Evolutionary conservation across 2,329 filamentous ascomycete genomes (phyloP).

Genomic region (Thielaviopsis ethacetica): DNA sequence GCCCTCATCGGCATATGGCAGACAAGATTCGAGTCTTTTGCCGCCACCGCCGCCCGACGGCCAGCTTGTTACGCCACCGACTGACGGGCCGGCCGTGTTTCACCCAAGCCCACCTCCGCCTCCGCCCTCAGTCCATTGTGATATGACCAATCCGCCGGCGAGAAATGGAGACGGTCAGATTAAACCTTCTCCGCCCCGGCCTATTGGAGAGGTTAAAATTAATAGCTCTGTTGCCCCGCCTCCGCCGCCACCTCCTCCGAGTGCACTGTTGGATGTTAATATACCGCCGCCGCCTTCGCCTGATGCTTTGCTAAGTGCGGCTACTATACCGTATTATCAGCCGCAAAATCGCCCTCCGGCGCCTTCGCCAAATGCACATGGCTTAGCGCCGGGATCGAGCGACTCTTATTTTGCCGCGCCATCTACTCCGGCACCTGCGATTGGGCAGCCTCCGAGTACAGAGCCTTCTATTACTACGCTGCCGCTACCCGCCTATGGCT

Average conservation of each 20-base stretch:
- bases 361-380: not conserved
- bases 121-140: not conserved
- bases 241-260: not conserved
- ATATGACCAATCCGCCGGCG: not conserved
- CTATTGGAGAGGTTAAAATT: not conserved
- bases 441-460: not conserved
- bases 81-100: not conserved
- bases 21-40: not conserved
- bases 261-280: not conserved
- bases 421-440: not conserved
- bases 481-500: not conserved
- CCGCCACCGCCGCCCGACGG: conserved; percentile 3
- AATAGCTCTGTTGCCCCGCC: not conserved
- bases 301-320: not conserved
- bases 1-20: not conserved
- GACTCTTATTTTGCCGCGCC: not conserved
- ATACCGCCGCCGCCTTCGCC: not conserved
- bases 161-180: not conserved
- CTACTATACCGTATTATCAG: not conserved
- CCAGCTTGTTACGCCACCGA: not conserved
- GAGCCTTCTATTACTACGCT: not conserved
- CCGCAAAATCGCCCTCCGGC: not conserved
- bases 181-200: not conserved
- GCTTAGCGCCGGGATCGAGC: not conserved
- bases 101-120: not conserved